These are phyloP conservation scores for Letharia lupina DNA, from an alignment of 495 filamentous ascomycete genomes.

Conservation along the genomic window DNA sequence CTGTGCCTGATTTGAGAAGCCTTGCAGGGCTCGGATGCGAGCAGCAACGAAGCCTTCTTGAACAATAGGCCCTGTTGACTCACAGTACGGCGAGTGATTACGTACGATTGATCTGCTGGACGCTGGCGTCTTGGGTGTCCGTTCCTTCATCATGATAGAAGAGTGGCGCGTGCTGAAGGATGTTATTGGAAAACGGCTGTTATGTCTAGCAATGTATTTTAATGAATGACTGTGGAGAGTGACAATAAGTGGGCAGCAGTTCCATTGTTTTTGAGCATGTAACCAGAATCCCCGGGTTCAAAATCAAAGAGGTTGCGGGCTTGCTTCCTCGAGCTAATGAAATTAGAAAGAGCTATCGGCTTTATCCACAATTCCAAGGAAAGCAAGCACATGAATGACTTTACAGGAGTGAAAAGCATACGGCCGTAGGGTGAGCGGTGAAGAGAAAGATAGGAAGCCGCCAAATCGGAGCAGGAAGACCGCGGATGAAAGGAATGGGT, in stretches of 20 bases:
- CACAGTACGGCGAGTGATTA: slow-evolving; percentile 15
- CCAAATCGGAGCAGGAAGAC: neutral
- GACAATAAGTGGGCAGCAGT: neutral
- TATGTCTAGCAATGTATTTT: slow-evolving; percentile 2
- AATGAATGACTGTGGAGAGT: slow-evolving; percentile 10
- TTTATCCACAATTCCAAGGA: neutral
- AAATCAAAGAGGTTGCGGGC: neutral
- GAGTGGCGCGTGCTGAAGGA: slow-evolving; percentile 3
- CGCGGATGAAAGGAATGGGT: neutral
- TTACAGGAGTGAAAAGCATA: neutral
- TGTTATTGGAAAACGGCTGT: neutral
- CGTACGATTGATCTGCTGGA: slow-evolving; percentile 1
- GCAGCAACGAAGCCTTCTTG: slow-evolving; percentile 20
- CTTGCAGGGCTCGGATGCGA: slow-evolving; percentile 18
- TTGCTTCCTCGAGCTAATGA: neutral
- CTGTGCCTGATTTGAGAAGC: slow-evolving; percentile 2
- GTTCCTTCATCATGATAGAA: slow-evolving; percentile 8
- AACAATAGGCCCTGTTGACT: slow-evolving; percentile 18
- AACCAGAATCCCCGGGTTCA: neutral
- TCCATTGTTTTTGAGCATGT: neutral
- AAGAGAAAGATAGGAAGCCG: neutral
- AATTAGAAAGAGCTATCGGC: neutral
- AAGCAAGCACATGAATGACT: neutral
- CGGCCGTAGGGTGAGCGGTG: neutral
- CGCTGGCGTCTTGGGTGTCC: neutral